Percentiles rank a stretch among this genome's conserved stretches.
phyloP scores from a whole-genome alignment of 2,329 filamentous ascomycete genomes.

The Didymellaceae sp. region DNA sequence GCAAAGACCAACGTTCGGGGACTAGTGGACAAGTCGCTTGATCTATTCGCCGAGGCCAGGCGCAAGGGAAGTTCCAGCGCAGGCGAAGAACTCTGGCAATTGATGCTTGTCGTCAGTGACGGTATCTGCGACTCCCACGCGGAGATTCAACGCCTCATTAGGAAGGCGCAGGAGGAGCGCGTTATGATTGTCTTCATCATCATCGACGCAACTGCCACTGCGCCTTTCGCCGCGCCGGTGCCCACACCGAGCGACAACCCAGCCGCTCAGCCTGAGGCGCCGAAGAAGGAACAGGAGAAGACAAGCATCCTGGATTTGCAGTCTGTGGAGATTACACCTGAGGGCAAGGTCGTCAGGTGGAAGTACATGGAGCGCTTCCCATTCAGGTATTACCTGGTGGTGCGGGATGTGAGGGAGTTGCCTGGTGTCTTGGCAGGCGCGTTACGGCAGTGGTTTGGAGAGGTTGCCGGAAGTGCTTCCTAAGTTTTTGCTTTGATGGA shows the following conservation, averaged over 20 bases:
- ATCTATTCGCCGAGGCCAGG: slow-evolving; percentile 80
- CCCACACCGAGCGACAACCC: slow-evolving; percentile 7
- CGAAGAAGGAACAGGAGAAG: slow-evolving; percentile 55
- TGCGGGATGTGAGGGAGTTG: slow-evolving; percentile 88
- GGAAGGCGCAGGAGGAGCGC: slow-evolving; percentile 87
- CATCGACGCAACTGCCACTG: slow-evolving; percentile 68
- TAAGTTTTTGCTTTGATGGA: slow-evolving; percentile 2
- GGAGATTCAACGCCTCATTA: slow-evolving; percentile 78
- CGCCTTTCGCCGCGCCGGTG: slow-evolving; percentile 11
- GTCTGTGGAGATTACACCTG: slow-evolving; percentile 80
- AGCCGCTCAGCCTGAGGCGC: slow-evolving; percentile 26
- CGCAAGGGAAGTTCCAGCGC: slow-evolving; percentile 59
- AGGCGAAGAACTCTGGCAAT: slow-evolving; percentile 84
- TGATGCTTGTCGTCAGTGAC: slow-evolving; percentile 91
- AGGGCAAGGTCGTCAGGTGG: slow-evolving; percentile 77
- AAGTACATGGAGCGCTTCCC: slow-evolving; percentile 95
- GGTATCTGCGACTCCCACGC: slow-evolving; percentile 92
- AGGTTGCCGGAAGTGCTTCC: slow-evolving; percentile 60
- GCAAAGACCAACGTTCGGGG: slow-evolving; percentile 83
- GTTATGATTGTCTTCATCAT: slow-evolving; percentile 99
- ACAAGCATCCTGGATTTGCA: slow-evolving; percentile 86
- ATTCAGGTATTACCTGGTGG: slow-evolving; percentile 95
- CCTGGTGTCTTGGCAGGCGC: slow-evolving; percentile 86
- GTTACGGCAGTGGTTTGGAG: slow-evolving; percentile 93
- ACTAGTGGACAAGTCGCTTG: slow-evolving; percentile 78